Evolutionary conservation across 148 eudicot genomes (phyloP).

Genomic region (Hydrangea macrophylla): DNA sequence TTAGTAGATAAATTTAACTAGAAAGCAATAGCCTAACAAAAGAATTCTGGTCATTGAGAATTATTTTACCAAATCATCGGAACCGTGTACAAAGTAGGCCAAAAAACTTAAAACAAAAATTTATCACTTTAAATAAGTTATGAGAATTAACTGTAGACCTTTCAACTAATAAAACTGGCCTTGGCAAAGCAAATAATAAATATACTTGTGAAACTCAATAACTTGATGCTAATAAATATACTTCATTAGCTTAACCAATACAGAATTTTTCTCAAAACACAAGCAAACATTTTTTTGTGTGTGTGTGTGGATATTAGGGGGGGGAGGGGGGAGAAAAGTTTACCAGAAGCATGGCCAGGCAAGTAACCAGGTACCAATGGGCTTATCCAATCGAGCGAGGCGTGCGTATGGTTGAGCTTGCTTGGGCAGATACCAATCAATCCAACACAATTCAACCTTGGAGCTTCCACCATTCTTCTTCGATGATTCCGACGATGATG

Average conservation of each 20-base stretch:
- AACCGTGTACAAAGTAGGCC: background rate
- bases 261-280: background rate
- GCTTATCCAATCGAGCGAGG: constrained; percentile 76
- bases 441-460: constrained; percentile 45
- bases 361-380: constrained; percentile 93
- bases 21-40: too few relatives aligned
- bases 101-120: too few relatives aligned
- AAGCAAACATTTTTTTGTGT: background rate
- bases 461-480: constrained; percentile 13
- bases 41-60: background rate
- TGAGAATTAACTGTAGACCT: too few relatives aligned
- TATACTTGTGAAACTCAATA: too few relatives aligned
- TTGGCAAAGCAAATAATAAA: too few relatives aligned
- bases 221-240: too few relatives aligned
- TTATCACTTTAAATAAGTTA: too few relatives aligned
- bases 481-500: constrained; percentile 22
- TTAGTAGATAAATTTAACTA: too few relatives aligned
- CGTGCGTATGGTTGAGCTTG: constrained; percentile 59
- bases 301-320: too few relatives aligned
- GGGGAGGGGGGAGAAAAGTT: constrained; percentile 11
- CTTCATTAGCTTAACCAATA: too few relatives aligned
- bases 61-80: background rate
- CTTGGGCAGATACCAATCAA: constrained; percentile 69
- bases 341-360: constrained; percentile 98
- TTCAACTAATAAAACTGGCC: too few relatives aligned